These are phyloP conservation scores for Candida gorgasii DNA, from an alignment of 805 yeast species.

Conservation along the genomic window DNA sequence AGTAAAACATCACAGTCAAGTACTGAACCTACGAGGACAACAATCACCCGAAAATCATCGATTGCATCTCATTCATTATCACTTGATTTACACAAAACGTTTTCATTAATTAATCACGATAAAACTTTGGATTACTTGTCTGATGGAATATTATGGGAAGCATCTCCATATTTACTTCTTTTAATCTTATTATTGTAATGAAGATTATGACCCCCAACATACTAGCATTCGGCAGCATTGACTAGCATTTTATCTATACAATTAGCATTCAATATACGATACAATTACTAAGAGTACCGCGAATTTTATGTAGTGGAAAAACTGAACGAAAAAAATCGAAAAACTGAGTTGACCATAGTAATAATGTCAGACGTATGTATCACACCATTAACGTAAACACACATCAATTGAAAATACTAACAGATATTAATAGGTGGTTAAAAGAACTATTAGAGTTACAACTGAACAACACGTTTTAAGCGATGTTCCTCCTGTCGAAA, in stretches of 20 bases:
- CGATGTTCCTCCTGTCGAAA: slow-evolving; percentile 82
- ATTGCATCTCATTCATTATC: slow-evolving; percentile 1
- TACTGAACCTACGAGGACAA: background rate
- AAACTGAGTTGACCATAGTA: background rate
- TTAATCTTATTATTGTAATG: background rate
- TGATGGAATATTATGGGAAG: background rate
- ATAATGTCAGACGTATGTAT: slow-evolving; percentile 18
- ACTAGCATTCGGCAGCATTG: background rate
- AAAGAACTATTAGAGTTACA: slow-evolving; percentile 84
- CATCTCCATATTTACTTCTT: slow-evolving; percentile 5
- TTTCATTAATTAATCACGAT: slow-evolving; percentile 5
- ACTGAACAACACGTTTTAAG: slow-evolving; percentile 81
- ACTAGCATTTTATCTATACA: too few species aligned
- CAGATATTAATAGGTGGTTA: slow-evolving; percentile 43
- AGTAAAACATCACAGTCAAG: background rate
- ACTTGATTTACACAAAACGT: slow-evolving; percentile 4
- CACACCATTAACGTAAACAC: background rate
- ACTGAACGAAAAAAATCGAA: slow-evolving; percentile 7
- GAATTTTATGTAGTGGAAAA: slow-evolving; percentile 3
- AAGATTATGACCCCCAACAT: background rate
- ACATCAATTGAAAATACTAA: slow-evolving; percentile 17
- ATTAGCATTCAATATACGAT: background rate
- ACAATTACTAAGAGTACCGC: background rate
- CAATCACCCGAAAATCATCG: background rate
- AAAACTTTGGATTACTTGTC: slow-evolving; percentile 6